Evolutionary conservation across 2,329 filamentous ascomycete species (phyloP).

Genomic region (Ilyonectria destructans): DNA sequence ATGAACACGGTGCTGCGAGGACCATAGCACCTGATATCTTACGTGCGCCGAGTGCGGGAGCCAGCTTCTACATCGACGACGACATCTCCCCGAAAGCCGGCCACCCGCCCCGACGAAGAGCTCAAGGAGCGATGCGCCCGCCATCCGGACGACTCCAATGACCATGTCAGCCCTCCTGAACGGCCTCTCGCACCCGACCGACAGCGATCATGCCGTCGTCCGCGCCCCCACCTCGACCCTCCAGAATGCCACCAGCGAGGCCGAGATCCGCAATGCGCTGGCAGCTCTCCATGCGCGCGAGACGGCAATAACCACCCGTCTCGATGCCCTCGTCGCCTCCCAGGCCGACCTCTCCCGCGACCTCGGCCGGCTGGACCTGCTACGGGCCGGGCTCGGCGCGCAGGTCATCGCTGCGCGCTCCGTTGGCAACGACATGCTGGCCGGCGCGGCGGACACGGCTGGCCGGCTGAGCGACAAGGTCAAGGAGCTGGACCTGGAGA

Average conservation of each 20-base stretch:
- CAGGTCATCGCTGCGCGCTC: slow-evolving; percentile 88
- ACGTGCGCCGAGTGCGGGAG: slow-evolving; percentile 33
- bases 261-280: slow-evolving; percentile 86
- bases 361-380: slow-evolving; percentile 87
- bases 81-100: slow-evolving; percentile 15
- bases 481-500: slow-evolving; percentile 90
- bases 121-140: slow-evolving; percentile 61
- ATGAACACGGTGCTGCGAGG: slow-evolving; percentile 23
- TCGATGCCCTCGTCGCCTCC: slow-evolving; percentile 84
- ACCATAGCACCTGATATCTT: slow-evolving; percentile 24
- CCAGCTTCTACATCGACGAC: slow-evolving; percentile 34
- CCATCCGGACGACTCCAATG: slow-evolving; percentile 55
- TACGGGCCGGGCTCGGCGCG: slow-evolving; percentile 89
- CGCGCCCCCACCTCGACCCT: slow-evolving; percentile 59
- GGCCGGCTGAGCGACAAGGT: slow-evolving; percentile 89
- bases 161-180: slow-evolving; percentile 66
- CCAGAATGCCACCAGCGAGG: slow-evolving; percentile 80
- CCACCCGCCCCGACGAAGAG: slow-evolving; percentile 37
- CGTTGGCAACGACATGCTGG: slow-evolving; percentile 93
- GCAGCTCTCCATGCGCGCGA: slow-evolving; percentile 84
- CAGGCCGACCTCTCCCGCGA: slow-evolving; percentile 92
- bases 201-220: slow-evolving; percentile 52
- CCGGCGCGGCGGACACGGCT: slow-evolving; percentile 87
- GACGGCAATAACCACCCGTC: slow-evolving; percentile 78
- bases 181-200: slow-evolving; percentile 58